Percentiles rank a stretch among this genome's conserved stretches.
phyloP scores from a whole-genome alignment of 2,329 filamentous ascomycete genomes.

The Calonectria hawksworthii region DNA sequence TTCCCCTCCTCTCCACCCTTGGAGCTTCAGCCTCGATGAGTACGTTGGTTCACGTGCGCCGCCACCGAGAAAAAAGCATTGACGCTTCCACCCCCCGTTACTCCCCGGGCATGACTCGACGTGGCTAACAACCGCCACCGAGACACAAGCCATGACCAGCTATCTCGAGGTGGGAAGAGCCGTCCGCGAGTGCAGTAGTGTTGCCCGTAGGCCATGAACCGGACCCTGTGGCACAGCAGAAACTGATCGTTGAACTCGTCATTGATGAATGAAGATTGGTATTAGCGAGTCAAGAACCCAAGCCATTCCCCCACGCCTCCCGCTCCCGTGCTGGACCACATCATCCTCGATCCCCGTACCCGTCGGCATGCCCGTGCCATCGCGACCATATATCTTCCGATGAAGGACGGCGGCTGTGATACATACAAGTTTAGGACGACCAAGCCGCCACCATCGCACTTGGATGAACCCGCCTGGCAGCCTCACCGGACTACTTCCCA shows the following conservation, averaged over 20 bases:
- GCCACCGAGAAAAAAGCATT: background rate
- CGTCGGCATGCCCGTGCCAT: background rate
- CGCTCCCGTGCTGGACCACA: background rate
- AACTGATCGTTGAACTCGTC: background rate
- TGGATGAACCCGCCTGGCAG: background rate
- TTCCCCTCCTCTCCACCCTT: too few relatives aligned
- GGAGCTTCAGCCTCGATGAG: background rate
- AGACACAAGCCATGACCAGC: background rate
- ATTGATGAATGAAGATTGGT: conserved; percentile 1
- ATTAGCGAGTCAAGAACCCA: conserved; percentile 10
- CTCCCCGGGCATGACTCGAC: background rate
- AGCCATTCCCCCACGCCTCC: background rate
- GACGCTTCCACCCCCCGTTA: background rate
- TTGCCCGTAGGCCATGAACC: background rate
- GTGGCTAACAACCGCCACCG: background rate
- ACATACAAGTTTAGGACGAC: background rate
- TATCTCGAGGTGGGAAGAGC: background rate
- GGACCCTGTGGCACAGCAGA: background rate
- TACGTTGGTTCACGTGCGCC: background rate
- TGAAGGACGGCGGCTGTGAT: background rate
- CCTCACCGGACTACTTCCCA: background rate
- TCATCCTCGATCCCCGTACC: background rate
- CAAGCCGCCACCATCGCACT: background rate
- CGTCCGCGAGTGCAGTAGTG: background rate
- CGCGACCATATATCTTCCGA: background rate